These are phyloP conservation scores for Geotrichum carabidarum DNA, from an alignment of 1,139 yeast species.

Conservation along the genomic window DNA sequence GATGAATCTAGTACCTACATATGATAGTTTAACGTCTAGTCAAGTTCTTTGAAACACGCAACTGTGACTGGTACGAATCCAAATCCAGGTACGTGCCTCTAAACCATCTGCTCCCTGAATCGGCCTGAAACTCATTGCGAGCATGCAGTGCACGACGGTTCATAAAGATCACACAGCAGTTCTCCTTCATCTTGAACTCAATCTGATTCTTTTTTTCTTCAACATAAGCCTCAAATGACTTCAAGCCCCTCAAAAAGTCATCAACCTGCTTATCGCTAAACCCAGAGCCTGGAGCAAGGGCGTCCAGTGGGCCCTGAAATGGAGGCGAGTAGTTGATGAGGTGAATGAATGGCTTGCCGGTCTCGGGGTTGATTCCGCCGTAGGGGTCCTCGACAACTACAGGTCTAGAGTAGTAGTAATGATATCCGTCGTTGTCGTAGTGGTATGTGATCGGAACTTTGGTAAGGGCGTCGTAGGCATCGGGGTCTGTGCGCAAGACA, in stretches of 20 bases:
- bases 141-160: slow-evolving; percentile 73
- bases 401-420: slow-evolving; percentile 62
- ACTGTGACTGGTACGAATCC: slow-evolving; percentile 63
- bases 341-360: slow-evolving; percentile 43
- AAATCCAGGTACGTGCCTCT: slow-evolving; percentile 76
- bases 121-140: slow-evolving; percentile 52
- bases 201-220: slow-evolving; percentile 54
- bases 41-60: slow-evolving; percentile 38
- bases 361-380: slow-evolving; percentile 29
- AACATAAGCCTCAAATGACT: slow-evolving; percentile 55
- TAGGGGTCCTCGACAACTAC: slow-evolving; percentile 55
- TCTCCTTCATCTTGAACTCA: slow-evolving; percentile 54
- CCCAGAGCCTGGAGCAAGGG: slow-evolving; percentile 27
- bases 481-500: slow-evolving; percentile 52
- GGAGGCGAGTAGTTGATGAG: slow-evolving; percentile 78
- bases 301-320: slow-evolving; percentile 75
- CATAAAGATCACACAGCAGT: slow-evolving; percentile 65
- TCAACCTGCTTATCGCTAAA: slow-evolving; percentile 35
- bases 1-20: not conserved
- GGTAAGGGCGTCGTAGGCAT: slow-evolving; percentile 59
- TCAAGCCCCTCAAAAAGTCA: slow-evolving; percentile 57
- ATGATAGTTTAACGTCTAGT: not conserved
- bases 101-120: slow-evolving; percentile 60
- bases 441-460: slow-evolving; percentile 66
- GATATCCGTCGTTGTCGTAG: slow-evolving; percentile 59